Evolutionary conservation across 1,139 yeast species (phyloP).

Genomic region (Lodderomyces jiufengensis): DNA sequence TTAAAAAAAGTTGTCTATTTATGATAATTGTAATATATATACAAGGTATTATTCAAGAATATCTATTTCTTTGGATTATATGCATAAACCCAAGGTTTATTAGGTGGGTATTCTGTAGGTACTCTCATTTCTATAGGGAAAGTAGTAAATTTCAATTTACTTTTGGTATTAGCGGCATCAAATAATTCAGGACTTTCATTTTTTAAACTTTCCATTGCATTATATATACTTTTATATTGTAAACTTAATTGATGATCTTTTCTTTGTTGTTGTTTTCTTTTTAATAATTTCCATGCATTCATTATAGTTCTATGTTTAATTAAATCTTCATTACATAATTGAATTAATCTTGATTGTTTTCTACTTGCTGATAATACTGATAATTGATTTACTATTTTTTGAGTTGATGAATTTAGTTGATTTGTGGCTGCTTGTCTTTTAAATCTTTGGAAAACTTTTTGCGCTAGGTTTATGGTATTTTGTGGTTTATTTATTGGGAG

Average conservation of each 20-base stretch:
- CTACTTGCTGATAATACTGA: constrained; percentile 83
- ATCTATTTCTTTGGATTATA: constrained; percentile 26
- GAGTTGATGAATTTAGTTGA: constrained; percentile 53
- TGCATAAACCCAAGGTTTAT: constrained; percentile 73
- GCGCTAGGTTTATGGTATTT: constrained; percentile 6
- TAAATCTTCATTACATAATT: constrained; percentile 74
- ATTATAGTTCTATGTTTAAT: constrained; percentile 81
- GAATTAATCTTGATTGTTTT: constrained; percentile 81
- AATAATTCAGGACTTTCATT: constrained; percentile 43
- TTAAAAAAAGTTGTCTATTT: not conserved
- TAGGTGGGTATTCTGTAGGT: constrained; percentile 92
- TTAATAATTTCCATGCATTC: constrained; percentile 74
- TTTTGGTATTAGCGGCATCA: constrained; percentile 42
- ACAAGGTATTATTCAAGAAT: constrained; percentile 2
- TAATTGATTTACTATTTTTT: constrained; percentile 67
- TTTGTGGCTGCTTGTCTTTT: constrained; percentile 27
- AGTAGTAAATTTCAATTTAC: constrained; percentile 28
- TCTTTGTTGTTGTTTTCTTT: constrained; percentile 44
- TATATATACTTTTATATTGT: constrained; percentile 65
- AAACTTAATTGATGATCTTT: constrained; percentile 47
- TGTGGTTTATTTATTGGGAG: constrained; percentile 2
- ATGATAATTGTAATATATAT: constrained; percentile 2
- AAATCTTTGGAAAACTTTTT: constrained; percentile 30
- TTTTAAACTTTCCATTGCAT: constrained; percentile 74
- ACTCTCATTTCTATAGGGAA: constrained; percentile 79